Evolutionary conservation across 805 yeast genomes (phyloP).

Genomic region (Candida tallmaniae): DNA sequence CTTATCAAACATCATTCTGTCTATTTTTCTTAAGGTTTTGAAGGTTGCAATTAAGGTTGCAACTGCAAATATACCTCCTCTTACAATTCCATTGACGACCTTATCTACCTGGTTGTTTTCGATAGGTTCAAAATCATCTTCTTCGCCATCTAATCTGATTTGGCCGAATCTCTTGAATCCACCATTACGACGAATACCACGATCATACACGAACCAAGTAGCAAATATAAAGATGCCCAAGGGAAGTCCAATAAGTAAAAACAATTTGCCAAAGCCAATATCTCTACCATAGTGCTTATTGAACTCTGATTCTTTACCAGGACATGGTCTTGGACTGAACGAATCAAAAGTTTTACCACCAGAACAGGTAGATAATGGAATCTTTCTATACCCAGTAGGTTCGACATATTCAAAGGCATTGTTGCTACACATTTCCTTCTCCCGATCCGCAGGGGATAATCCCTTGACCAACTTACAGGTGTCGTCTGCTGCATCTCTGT

Average conservation of each 20-base stretch:
- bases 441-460: slow-evolving; percentile 57
- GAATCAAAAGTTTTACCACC: slow-evolving; percentile 75
- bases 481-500: slow-evolving; percentile 59
- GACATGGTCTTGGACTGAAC: slow-evolving; percentile 69
- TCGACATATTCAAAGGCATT: slow-evolving; percentile 67
- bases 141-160: slow-evolving; percentile 75
- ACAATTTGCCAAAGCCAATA: slow-evolving; percentile 50
- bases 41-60: slow-evolving; percentile 37
- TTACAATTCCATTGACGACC: slow-evolving; percentile 54
- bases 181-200: slow-evolving; percentile 76
- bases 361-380: slow-evolving; percentile 79
- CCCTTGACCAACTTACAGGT: slow-evolving; percentile 85
- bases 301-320: slow-evolving; percentile 75
- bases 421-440: slow-evolving; percentile 53
- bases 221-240: slow-evolving; percentile 49
- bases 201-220: slow-evolving; percentile 67
- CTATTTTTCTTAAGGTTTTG: slow-evolving; percentile 31
- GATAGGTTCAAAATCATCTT: slow-evolving; percentile 49
- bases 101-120: slow-evolving; percentile 61
- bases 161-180: slow-evolving; percentile 78
- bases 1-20: slow-evolving; percentile 28
- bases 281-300: slow-evolving; percentile 48
- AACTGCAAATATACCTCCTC: slow-evolving; percentile 47
- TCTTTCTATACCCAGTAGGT: slow-evolving; percentile 88
- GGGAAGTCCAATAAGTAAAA: slow-evolving; percentile 55